Percentiles rank a stretch among this genome's conserved stretches.
Evolutionary conservation across 345 rosid species (phyloP).

Genomic region (thale cress (Arabidopsis thaliana)): TAIR10.1 NC_003076.8:6817501-6818000

Average conservation of each 20-base stretch:
- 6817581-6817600: slow-evolving; percentile 4
- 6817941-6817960: slow-evolving; percentile 5
- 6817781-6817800: slow-evolving; percentile 18
- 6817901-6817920: neutral
- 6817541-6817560: slow-evolving; percentile 9
- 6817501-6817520: neutral
- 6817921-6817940: neutral
- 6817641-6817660: slow-evolving; percentile 34
- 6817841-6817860: neutral
- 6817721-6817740: slow-evolving; percentile 8
- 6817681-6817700: slow-evolving; percentile 48
- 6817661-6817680: slow-evolving; percentile 42
- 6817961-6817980: neutral
- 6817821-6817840: neutral
- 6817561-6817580: slow-evolving; percentile 1
- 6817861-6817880: neutral
- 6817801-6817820: neutral
- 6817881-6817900: neutral
- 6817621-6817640: slow-evolving; percentile 41
- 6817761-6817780: slow-evolving; percentile 11
- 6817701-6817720: slow-evolving; percentile 28
- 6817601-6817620: slow-evolving; percentile 18
- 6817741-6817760: neutral
- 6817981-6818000: neutral
- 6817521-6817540: neutral